Evolutionary conservation across 2,329 filamentous ascomycete species (phyloP).

Genomic region (Orbilia quercus): DNA sequence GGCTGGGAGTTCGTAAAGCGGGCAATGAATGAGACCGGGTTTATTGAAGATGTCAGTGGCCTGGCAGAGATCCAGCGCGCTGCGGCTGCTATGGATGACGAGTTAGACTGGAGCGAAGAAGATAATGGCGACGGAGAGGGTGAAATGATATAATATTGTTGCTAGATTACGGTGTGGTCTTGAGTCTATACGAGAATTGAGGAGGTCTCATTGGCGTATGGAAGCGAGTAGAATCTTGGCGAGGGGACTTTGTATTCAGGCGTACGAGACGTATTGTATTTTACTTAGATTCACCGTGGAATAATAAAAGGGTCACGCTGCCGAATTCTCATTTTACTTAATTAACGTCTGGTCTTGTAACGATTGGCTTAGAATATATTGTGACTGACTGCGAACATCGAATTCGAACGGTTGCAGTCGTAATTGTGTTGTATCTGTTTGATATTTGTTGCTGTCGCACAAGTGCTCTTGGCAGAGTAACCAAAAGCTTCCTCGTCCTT

Average conservation of each 20-base stretch:
- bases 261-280: too few species aligned
- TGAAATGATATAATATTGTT: conserved; percentile 44
- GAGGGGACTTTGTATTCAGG: too few species aligned
- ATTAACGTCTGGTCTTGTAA: too few species aligned
- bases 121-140: conserved; percentile 70
- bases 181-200: background rate
- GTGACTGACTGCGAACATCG: background rate
- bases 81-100: conserved; percentile 66
- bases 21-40: conserved; percentile 79
- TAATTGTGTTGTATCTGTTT: conserved; percentile 23
- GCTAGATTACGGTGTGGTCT: background rate
- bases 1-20: conserved; percentile 82
- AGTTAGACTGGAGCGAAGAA: conserved; percentile 68
- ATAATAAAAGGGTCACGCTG: too few species aligned
- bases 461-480: conserved; percentile 22
- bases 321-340: too few species aligned
- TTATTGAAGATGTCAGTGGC: conserved; percentile 80
- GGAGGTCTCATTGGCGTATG: background rate
- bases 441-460: conserved; percentile 22
- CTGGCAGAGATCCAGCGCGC: conserved; percentile 76
- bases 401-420: background rate
- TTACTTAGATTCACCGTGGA: background rate
- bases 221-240: background rate
- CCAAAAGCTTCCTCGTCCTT: conserved; percentile 14
- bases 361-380: too few species aligned